phyloP scores from a whole-genome alignment of 345 rosid genomes.

The Cochlearia excelsa region DNA sequence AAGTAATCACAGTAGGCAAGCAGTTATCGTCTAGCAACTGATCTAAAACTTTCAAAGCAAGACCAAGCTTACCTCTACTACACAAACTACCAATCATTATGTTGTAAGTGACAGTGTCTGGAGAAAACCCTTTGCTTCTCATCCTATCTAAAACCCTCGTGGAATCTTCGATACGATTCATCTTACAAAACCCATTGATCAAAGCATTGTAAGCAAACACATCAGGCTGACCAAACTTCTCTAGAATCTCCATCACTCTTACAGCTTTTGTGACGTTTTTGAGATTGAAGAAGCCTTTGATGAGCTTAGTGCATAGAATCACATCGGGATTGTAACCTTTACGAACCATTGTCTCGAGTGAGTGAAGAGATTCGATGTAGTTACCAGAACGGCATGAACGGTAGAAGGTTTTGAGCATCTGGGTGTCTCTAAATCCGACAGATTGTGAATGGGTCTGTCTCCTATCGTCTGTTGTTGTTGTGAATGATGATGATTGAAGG shows the following conservation, averaged over 20 bases:
- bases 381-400: slow-evolving; percentile 61
- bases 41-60: slow-evolving; percentile 59
- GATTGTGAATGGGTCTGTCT: slow-evolving; percentile 45
- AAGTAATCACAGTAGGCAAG: slow-evolving; percentile 69
- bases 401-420: slow-evolving; percentile 51
- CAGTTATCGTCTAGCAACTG: slow-evolving; percentile 61
- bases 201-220: slow-evolving; percentile 74
- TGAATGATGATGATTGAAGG: slow-evolving; percentile 3
- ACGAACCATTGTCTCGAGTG: slow-evolving; percentile 63
- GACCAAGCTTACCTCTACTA: slow-evolving; percentile 60
- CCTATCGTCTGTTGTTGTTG: slow-evolving; percentile 33
- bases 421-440: slow-evolving; percentile 56
- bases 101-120: slow-evolving; percentile 78
- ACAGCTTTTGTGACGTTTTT: slow-evolving; percentile 56
- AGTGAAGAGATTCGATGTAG: slow-evolving; percentile 58
- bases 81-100: slow-evolving; percentile 77
- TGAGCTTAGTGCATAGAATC: slow-evolving; percentile 71
- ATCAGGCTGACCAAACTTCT: slow-evolving; percentile 67
- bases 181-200: slow-evolving; percentile 81
- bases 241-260: slow-evolving; percentile 75
- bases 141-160: slow-evolving; percentile 59
- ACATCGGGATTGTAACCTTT: slow-evolving; percentile 68
- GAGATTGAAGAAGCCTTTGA: slow-evolving; percentile 59
- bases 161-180: slow-evolving; percentile 57
- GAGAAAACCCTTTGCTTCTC: slow-evolving; percentile 60